phyloP scores from a whole-genome alignment of 352 stramenopile species.

The Globisporangium ultimum region DNA sequence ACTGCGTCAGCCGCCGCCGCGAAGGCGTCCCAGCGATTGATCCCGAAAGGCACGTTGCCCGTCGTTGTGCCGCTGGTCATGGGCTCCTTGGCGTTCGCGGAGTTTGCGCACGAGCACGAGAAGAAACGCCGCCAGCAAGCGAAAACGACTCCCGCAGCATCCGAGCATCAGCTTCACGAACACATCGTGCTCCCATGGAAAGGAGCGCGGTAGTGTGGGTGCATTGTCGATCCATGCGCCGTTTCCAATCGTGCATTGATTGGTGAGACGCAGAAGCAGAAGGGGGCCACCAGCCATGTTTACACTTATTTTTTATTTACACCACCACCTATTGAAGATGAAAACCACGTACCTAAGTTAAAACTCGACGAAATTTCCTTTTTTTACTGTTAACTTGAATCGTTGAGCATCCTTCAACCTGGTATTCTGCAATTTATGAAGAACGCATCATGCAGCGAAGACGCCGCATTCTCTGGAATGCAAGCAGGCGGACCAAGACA shows the following conservation, averaged over 20 bases:
- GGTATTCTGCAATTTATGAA: too few species aligned
- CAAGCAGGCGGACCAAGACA: too few species aligned
- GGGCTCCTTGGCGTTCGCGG: slow-evolving; percentile 10
- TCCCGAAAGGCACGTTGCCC: slow-evolving; percentile 11
- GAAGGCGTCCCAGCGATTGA: slow-evolving; percentile 3
- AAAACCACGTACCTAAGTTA: too few species aligned
- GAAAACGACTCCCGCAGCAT: slow-evolving; percentile 1
- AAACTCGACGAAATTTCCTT: too few species aligned
- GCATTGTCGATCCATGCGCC: background rate
- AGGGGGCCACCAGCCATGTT: too few species aligned
- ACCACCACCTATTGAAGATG: too few species aligned
- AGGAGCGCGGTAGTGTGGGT: slow-evolving; percentile 7
- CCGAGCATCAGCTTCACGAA: slow-evolving; percentile 3
- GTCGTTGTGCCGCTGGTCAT: slow-evolving; percentile 6
- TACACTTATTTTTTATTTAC: too few species aligned
- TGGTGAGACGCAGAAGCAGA: background rate
- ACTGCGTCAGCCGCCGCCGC: background rate
- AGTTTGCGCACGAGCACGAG: slow-evolving; percentile 14
- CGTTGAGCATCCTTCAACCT: too few species aligned
- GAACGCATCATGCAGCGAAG: too few species aligned
- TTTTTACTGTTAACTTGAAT: too few species aligned
- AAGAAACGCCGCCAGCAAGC: slow-evolving; percentile 3
- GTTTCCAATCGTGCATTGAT: background rate
- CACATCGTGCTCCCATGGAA: slow-evolving; percentile 13
- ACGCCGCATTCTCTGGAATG: too few species aligned